These are phyloP conservation scores for Ambispora gerdemannii DNA, from an alignment of 192 early-diverging fungal genomes.

Conservation along the genomic window DNA sequence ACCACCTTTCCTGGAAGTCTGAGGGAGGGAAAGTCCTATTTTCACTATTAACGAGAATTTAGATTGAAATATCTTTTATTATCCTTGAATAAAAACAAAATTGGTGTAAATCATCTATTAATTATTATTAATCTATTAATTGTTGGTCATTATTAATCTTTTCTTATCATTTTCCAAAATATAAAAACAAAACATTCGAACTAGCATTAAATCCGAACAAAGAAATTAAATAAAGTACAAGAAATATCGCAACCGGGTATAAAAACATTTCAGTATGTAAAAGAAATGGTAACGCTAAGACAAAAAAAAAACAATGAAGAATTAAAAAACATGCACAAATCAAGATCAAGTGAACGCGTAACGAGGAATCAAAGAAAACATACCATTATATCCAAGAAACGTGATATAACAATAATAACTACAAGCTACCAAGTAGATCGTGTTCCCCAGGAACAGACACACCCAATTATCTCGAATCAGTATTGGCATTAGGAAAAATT, in stretches of 20 bases:
- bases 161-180: too few relatives aligned
- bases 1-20: too few relatives aligned
- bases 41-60: too few relatives aligned
- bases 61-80: too few relatives aligned
- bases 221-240: conserved; percentile 57
- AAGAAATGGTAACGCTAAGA: conserved; percentile 85
- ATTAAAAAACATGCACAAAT: conserved; percentile 2
- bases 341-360: not conserved
- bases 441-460: conserved; percentile 80
- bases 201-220: conserved; percentile 79
- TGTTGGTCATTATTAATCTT: too few relatives aligned
- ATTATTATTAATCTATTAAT: too few relatives aligned
- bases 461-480: conserved; percentile 78
- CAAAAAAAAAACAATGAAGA: not conserved
- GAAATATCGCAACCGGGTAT: conserved; percentile 74
- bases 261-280: conserved; percentile 85
- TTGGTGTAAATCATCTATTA: too few relatives aligned
- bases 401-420: conserved; percentile 86
- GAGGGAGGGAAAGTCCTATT: too few relatives aligned
- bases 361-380: conserved; percentile 34
- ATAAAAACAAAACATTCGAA: conserved; percentile 66
- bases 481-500: conserved; percentile 89
- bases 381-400: conserved; percentile 91
- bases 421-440: conserved; percentile 78
- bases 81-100: too few relatives aligned